Base-by-base conservation (phyloP, 805 yeast species). In the Yarrowia sp. region DNA sequence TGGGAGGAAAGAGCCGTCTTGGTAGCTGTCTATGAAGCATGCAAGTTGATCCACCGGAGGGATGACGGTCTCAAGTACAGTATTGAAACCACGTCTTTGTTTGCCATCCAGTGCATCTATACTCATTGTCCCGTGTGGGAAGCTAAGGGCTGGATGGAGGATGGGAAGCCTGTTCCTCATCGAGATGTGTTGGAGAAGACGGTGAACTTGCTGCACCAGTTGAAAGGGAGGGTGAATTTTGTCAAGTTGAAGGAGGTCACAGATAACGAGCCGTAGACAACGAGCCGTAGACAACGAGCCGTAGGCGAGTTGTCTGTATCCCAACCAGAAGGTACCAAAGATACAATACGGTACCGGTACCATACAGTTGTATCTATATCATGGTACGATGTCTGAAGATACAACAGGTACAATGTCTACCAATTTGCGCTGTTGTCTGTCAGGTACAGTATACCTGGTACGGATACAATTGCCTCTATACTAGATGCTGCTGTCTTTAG, bases 21-120 rank as follows among this genome's bases (percentile, higher is more conserved):
- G 33, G 34, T 36, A 10, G 58, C 24, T 7, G 19, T 53, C 14
- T 24, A 53, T n/a, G 60, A 53, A 20, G 19, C 30, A 0, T 38
- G 44, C 60, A 53, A 38, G 60, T 13, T 53, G 34, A 53, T 53
- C 13, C 34, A 24, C 19, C 17, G 17, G 9, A 33, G 60, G 6
- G 38, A 53, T 13, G 60, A 53, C 9, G 44, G 60, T 3, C 60
- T 53, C 44, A 53, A 53, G 34, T 53, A 53, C 34, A 17, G 20
- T 19, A 19, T 53, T 6, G 20, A n/a, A 8, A 53, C 60, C 9
- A 53, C 60, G 7, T 53, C 60, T 3, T 2, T 3, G 19, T 53
- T 38, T 53, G 60, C 17, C 34, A 39, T 55, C 12, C 19, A 39
- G 3, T 55, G 61, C 20, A 39, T 20, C 20, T 55, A 55, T 15